Base-by-base conservation (phyloP, 352 stramenopile genomes). In the Phytophthora fragariaefolia region DNA sequence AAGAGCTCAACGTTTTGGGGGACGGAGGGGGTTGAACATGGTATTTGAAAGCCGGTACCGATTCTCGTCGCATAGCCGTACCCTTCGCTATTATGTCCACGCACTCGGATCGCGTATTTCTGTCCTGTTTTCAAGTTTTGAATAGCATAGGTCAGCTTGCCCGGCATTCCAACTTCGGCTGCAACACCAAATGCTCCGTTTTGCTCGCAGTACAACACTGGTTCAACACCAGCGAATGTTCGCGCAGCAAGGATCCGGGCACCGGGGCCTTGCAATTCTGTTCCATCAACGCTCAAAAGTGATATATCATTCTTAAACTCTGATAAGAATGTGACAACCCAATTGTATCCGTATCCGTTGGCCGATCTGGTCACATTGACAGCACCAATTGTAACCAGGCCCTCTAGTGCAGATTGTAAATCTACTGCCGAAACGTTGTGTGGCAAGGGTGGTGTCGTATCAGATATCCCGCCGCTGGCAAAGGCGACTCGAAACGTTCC, bases 291-390 rank as follows among this genome's bases (percentile, higher is more conserved):
- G n/a, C 71, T 86, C 12, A 99, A 76, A 5, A 97, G 60, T 10
- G 79, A 83, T 8, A 97, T 70, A 12, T 97, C 81, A 46, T 76
- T 79, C 26, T 83, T 91, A 20, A 96, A 69, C 13, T 97, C 90
- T 12, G 77, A 91, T 10, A 97, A 18, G 73, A 99, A 99, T 9
- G 88, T 98, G 24, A 99, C 82, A 36, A 97, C 68, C 90, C 96
- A 99, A 61, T 98, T 98, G 77, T 92, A 97, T 1, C 97, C 97
- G 72, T 97, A 98, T 32, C 96, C 97, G 62, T 99, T 99, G 2
- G 34, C 4, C 12, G 82, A 90, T 3, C 92, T 76, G 2, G 74
- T 87, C 3, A 99, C 95, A 28, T 88, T 78, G 3, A 99, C 96
- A 47, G 90, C 74, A 12, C 90, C 84, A 57, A 99, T 82, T 0